Conservation (phyloP, 2,329 filamentous ascomycete species). For the Huntiella bhutanensis region DNA sequence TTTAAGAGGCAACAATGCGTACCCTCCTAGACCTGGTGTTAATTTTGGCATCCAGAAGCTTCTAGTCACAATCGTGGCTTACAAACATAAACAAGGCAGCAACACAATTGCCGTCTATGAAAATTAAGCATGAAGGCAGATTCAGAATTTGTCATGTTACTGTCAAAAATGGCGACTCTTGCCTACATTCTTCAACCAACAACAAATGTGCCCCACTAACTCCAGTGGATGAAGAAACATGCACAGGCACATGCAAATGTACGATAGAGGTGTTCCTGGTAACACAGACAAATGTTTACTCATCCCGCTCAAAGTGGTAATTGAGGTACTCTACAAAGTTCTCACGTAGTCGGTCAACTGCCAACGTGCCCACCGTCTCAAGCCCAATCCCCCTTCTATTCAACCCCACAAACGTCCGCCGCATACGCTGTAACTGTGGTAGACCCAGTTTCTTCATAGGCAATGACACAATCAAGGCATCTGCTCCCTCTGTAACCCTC, state of each 20-base stretch:
- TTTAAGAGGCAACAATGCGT: too few relatives aligned
- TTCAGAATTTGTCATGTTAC: too few relatives aligned
- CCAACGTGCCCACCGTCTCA: constrained; percentile 35
- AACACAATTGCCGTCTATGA: too few relatives aligned
- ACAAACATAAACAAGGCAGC: too few relatives aligned
- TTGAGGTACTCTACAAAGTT: constrained; percentile 50
- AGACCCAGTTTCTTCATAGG: constrained; percentile 48
- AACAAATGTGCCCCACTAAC: not conserved
- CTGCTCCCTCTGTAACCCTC: constrained; percentile 17
- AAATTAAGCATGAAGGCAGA: too few relatives aligned
- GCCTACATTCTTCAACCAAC: not conserved
- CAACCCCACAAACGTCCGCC: constrained; percentile 58
- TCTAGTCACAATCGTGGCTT: too few relatives aligned
- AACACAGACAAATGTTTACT: constrained; percentile 17
- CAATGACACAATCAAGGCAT: constrained; percentile 41
- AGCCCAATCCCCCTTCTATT: constrained; percentile 51
- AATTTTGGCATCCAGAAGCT: too few relatives aligned
- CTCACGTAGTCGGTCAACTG: constrained; percentile 35
- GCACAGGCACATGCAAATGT: too few relatives aligned
- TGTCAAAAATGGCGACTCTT: too few relatives aligned
- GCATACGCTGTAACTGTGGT: constrained; percentile 57
- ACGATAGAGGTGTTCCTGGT: not conserved
- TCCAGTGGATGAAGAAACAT: not conserved
- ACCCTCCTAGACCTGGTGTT: too few relatives aligned
- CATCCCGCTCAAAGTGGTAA: constrained; percentile 41